phyloP scores from a whole-genome alignment of 2,329 filamentous ascomycete species.

The Xylariaceae sp. region DNA sequence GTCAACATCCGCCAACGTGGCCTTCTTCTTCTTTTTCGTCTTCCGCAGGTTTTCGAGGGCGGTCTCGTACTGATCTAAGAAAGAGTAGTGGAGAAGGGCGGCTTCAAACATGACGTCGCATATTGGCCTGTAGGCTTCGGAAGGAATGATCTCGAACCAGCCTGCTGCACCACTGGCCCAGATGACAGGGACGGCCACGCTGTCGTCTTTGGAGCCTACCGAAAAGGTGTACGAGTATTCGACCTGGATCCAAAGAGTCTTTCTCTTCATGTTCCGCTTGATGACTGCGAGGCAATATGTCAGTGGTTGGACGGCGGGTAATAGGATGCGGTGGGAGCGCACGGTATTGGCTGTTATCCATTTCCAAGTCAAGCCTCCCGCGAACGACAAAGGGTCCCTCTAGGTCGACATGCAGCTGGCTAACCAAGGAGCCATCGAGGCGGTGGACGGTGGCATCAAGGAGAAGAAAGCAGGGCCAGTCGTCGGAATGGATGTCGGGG shows the following conservation, averaged over 20 bases:
- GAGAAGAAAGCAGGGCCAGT: constrained; percentile 61
- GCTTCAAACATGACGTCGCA: constrained; percentile 60
- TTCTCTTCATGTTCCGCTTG: constrained; percentile 30
- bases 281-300: constrained; percentile 30
- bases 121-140: constrained; percentile 51
- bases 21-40: constrained; percentile 33
- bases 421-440: constrained; percentile 53
- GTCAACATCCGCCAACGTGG: constrained; percentile 26
- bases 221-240: constrained; percentile 47
- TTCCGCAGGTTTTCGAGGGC: constrained; percentile 33
- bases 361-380: constrained; percentile 52
- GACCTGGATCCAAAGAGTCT: constrained; percentile 49
- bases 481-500: constrained; percentile 39
- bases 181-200: constrained; percentile 51
- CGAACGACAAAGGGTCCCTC: constrained; percentile 59
- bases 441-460: constrained; percentile 56
- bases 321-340: constrained; percentile 22
- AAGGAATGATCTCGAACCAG: constrained; percentile 64
- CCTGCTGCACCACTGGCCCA: constrained; percentile 64
- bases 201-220: constrained; percentile 49
- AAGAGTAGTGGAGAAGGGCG: constrained; percentile 59
- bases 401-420: constrained; percentile 56
- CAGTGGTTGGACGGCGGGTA: background rate
- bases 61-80: constrained; percentile 54
- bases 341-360: constrained; percentile 40